phyloP scores from a whole-genome alignment of 768 basidiomycete species.

The Pulveroboletus sp. region DNA sequence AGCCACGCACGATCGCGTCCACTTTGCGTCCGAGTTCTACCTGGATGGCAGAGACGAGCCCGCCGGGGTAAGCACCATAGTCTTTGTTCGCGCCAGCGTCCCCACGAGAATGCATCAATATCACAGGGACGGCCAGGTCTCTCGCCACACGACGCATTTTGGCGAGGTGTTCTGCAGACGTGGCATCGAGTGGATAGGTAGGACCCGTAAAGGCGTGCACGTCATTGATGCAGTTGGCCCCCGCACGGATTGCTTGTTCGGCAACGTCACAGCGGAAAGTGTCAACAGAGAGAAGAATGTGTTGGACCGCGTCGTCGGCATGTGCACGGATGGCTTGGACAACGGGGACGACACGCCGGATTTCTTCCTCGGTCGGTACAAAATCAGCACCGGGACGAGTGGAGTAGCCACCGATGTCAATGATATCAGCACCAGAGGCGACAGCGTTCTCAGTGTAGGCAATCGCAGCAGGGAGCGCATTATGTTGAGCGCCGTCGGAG shows the following conservation, averaged over 20 bases:
- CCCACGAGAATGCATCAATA: conserved; percentile 93
- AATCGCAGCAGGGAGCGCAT: conserved; percentile 50
- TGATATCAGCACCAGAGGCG: conserved; percentile 59
- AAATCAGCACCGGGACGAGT: conserved; percentile 77
- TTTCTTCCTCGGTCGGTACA: conserved; percentile 67
- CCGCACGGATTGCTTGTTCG: conserved; percentile 56
- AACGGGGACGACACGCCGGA: conserved; percentile 64
- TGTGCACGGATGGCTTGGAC: conserved; percentile 52
- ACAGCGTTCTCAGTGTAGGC: conserved; percentile 47
- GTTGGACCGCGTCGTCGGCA: conserved; percentile 10
- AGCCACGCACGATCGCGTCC: conserved; percentile 56
- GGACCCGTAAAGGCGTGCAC: conserved; percentile 77
- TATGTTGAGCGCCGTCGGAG: conserved; percentile 74
- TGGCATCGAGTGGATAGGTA: conserved; percentile 35
- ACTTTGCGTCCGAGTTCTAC: conserved; percentile 70
- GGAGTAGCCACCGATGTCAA: conserved; percentile 93
- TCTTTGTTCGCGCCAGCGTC: conserved; percentile 74
- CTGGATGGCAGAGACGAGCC: conserved; percentile 64
- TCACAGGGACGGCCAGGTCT: conserved; percentile 65
- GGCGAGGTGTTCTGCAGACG: conserved; percentile 38
- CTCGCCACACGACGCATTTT: conserved; percentile 67
- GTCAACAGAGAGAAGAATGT: conserved; percentile 22
- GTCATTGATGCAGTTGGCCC: conserved; percentile 86
- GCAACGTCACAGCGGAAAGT: conserved; percentile 26
- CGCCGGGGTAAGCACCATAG: conserved; percentile 44